These are phyloP conservation scores for Cocos nucifera DNA, from an alignment of 176 grass and related monocot genomes.

Conservation along the genomic window DNA sequence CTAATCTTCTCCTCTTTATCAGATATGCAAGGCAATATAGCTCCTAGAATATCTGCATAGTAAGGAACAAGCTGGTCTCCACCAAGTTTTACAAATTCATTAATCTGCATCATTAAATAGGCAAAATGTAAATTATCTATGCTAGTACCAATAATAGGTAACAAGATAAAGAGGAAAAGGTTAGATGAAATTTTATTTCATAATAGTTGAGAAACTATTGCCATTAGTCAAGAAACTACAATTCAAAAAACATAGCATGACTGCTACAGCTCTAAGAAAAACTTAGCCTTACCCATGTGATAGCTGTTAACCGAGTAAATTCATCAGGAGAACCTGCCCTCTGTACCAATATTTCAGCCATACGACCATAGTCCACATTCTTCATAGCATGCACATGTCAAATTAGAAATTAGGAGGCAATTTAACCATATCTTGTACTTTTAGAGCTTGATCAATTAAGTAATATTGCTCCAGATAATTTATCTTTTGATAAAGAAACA, in stretches of 20 bases:
- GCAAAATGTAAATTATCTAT: slow-evolving; percentile 10
- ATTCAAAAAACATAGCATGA: neutral
- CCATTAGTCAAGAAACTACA: no score
- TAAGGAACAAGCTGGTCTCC: slow-evolving; percentile 95
- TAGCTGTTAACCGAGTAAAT: slow-evolving; percentile 94
- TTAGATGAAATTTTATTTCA: no score
- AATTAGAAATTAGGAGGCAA: neutral
- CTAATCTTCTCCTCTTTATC: slow-evolving; percentile 96
- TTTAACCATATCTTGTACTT: no score
- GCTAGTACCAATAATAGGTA: slow-evolving; percentile 6
- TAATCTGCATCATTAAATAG: slow-evolving; percentile 52
- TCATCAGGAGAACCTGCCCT: slow-evolving; percentile 82
- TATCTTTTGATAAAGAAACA: no score
- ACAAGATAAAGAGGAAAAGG: no score
- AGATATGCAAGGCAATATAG: slow-evolving; percentile 96
- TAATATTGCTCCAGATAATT: no score
- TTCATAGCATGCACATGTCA: slow-evolving; percentile 30
- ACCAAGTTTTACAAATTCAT: slow-evolving; percentile 98
- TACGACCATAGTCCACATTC: slow-evolving; percentile 99
- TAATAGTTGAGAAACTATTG: no score
- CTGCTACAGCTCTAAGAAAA: neutral
- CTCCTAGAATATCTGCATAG: slow-evolving; percentile 93
- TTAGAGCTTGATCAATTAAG: no score
- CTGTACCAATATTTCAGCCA: slow-evolving; percentile 98
- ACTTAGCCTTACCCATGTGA: slow-evolving; percentile 77